Base-by-base conservation (phyloP, 495 filamentous ascomycete genomes). In the Aspergillus avenaceus region DNA sequence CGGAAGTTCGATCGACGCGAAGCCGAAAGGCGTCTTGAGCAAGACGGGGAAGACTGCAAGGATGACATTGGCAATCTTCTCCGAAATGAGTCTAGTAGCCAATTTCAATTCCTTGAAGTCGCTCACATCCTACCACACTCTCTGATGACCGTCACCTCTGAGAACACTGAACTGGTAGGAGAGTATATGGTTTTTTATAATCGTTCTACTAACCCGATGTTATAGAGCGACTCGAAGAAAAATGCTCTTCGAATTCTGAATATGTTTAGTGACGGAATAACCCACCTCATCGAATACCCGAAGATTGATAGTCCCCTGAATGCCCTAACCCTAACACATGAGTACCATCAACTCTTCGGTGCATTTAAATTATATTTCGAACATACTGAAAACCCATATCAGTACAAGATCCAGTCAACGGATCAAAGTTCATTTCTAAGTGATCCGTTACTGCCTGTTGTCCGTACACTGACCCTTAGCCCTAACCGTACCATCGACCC, bases 321-420 rank as follows among this genome's bases (percentile, higher is more conserved):
- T 47, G 56, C 51, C 22, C 47, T 64, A 1, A 64, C 54, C 12
- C 38, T 64, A 50, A 59, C 55, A 4, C 49, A 42, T 18, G 43
- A 58, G 13, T 54, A 58, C 41, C 58, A 62, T 38, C 55, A 37
- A 16, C 42, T 65, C 29, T 62, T 65, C 45, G 54, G 56, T 19
- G 46, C 54, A 46, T 62, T 65, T 22, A 22, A 62, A 41, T 50
- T 61, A 36, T 55, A 48, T 51, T 65, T 65, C 22, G 54, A 65
- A 31, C 54, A 11, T 5, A 61, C 52, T 22, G 50, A 49, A 16
- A 40, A 5, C 28, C 53, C 45, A 19, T 19, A 59, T 28, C 21
- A 59, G 40, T 65, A 66, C 46, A 62, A n/a, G 43, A 69, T 66
- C 38, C 36, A 60, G 24, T 60, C 62, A 14, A 41, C 41, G n/a